Evolutionary conservation across 495 filamentous ascomycete genomes (phyloP).

Genomic region (Entonaema liquescens): DNA sequence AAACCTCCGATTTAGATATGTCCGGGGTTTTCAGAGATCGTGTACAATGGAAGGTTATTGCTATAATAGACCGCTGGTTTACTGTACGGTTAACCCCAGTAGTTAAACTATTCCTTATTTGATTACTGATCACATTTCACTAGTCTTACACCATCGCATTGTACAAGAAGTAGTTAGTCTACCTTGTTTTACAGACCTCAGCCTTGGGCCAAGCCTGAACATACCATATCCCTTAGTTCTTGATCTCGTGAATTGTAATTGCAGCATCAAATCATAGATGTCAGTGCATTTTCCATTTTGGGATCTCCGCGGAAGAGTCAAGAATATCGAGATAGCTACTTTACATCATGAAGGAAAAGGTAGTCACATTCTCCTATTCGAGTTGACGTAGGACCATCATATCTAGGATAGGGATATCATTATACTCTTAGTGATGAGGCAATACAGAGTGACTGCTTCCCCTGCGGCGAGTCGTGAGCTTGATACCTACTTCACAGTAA

Average conservation of each 20-base stretch:
- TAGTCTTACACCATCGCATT: conserved; percentile 24
- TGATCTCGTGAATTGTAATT: neutral
- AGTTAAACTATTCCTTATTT: conserved; percentile 1
- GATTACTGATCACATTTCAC: conserved; percentile 38
- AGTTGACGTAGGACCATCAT: neutral
- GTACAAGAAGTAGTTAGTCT: neutral
- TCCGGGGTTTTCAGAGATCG: neutral
- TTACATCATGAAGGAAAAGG: neutral
- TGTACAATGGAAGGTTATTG: conserved; percentile 7
- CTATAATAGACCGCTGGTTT: conserved; percentile 4
- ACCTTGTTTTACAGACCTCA: conserved; percentile 8
- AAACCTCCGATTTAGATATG: conserved; percentile 7
- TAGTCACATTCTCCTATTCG: neutral
- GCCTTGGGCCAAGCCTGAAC: conserved; percentile 27
- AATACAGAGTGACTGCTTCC: neutral
- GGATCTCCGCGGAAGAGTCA: neutral
- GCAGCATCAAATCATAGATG: neutral
- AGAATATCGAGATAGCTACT: conserved; percentile 1
- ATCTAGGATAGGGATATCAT: neutral
- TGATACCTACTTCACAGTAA: neutral
- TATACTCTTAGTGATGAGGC: neutral
- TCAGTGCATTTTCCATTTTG: neutral
- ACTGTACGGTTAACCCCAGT: neutral
- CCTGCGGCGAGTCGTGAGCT: neutral
- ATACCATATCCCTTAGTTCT: conserved; percentile 17